These are phyloP conservation scores for Megacollybia marginata DNA, from an alignment of 768 basidiomycete species.

Conservation along the genomic window DNA sequence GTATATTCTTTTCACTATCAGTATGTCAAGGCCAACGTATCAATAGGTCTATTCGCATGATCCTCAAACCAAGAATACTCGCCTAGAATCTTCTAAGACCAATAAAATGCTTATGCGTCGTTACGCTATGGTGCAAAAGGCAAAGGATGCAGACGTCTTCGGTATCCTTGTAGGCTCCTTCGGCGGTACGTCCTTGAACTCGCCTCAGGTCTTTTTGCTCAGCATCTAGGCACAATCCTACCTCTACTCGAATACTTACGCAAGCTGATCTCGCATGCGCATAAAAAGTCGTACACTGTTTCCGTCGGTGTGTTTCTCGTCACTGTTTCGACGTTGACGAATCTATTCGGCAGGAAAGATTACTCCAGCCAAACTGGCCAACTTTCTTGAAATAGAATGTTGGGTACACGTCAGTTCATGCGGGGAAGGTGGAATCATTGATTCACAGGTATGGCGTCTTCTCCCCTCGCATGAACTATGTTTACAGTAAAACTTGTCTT, in stretches of 20 bases:
- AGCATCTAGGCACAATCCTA: constrained; percentile 59
- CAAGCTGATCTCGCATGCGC: constrained; percentile 48
- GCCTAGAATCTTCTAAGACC: constrained; percentile 58
- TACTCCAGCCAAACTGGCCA: constrained; percentile 90
- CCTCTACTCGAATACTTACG: constrained; percentile 83
- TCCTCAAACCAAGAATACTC: constrained; percentile 38
- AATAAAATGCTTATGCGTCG: constrained; percentile 86
- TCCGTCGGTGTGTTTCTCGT: constrained; percentile 46
- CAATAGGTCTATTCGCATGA: constrained; percentile 72
- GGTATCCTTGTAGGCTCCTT: constrained; percentile 94
- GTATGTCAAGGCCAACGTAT: neutral
- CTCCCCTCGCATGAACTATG: neutral
- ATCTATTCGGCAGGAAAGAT: constrained; percentile 46
- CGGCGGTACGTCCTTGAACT: constrained; percentile 46
- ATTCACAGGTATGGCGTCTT: constrained; percentile 45
- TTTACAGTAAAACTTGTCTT: neutral
- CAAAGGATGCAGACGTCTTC: constrained; percentile 88
- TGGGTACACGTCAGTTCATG: constrained; percentile 87
- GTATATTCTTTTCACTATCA: constrained; percentile 30
- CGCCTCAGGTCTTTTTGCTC: neutral
- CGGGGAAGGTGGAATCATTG: constrained; percentile 82
- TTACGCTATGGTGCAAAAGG: constrained; percentile 80
- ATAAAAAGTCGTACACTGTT: constrained; percentile 92
- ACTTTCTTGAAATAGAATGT: constrained; percentile 94
- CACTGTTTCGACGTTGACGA: too few relatives aligned